Base-by-base conservation (phyloP, 345 rosid genomes). In the Gossypium mustelinum region DNA sequence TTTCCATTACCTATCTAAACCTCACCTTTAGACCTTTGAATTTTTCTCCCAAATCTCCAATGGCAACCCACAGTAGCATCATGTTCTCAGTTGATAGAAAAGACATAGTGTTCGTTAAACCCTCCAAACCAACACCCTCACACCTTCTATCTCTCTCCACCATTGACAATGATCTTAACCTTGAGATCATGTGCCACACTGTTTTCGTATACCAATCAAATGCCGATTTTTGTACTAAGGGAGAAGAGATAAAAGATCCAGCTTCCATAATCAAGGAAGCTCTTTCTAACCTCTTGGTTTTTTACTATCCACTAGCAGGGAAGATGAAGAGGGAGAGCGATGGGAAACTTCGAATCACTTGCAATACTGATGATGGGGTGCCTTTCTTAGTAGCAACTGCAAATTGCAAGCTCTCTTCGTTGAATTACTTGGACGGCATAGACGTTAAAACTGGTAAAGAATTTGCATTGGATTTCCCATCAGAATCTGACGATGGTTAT, bases 231-330 rank as follows among this genome's bases (percentile, higher is more conserved):
- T 14, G 43, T 25, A 20, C 13, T 50, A 18, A 67, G 59, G 69
- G 45, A 11, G 20, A 17, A 10, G 48, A n/a, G n/a, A 67, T 71
- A 45, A 68, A 69, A 22, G 82, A 85, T 44, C 87, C 91, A 1
- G 81, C 81, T 63, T 45, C 67, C 17, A 65, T 86, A 47, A 74
- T 87, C 11, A 69, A 81, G 52, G 68, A 84, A 55, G 92, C 94
- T 45, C 87, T 89, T 48, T 85, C 94, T 17, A 74, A 87, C 29
- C 81, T 72, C 22, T 77, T 87, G 76, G 87, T 87, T 62, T 70
- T 79, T 44, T 86, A 82, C 86, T 87, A 86, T 48, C 94, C 92
- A 22, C 83, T 89, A 43, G 89, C 92, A 2, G 92, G 94, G 10
- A 87, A 81, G 77, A 82, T 89, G 57, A 75, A 75, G 82, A 84